phyloP scores from a whole-genome alignment of 2,329 filamentous ascomycete species.

The Atkinsonella texensis region DNA sequence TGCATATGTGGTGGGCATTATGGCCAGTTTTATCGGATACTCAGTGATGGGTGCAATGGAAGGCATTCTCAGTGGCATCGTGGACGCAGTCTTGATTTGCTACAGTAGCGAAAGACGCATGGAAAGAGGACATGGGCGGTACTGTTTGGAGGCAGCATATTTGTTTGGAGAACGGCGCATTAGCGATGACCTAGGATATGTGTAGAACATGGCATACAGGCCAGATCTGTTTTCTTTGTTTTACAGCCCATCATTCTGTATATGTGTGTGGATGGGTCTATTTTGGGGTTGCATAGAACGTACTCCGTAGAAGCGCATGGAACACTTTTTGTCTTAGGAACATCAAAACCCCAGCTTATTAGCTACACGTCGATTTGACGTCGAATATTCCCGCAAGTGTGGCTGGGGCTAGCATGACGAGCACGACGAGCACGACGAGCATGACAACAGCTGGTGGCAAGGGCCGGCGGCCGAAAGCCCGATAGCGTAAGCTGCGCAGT shows the following conservation, averaged over 20 bases:
- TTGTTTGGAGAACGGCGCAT: conserved; percentile 60
- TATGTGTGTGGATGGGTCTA: not conserved
- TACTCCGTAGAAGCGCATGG: not conserved
- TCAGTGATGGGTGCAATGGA: conserved; percentile 86
- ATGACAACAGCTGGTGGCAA: not conserved
- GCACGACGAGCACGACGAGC: not conserved
- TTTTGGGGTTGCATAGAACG: not conserved
- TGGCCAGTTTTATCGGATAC: conserved; percentile 92
- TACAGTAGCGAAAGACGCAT: conserved; percentile 81
- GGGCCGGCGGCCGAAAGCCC: not conserved
- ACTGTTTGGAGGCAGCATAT: conserved; percentile 84
- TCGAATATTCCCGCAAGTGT: not conserved
- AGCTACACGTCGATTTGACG: too few species aligned
- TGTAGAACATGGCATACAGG: not conserved
- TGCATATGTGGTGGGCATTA: conserved; percentile 84
- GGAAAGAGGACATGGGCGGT: conserved; percentile 55
- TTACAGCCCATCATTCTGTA: not conserved
- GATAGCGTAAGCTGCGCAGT: not conserved
- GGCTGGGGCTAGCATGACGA: not conserved
- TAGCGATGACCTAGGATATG: conserved; percentile 8
- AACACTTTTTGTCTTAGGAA: not conserved
- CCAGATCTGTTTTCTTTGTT: not conserved
- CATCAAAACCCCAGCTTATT: too few species aligned
- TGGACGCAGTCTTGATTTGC: conserved; percentile 83
- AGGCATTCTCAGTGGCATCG: conserved; percentile 72